Percentiles rank a stretch among this genome's conserved stretches.
These are phyloP conservation scores for Kernera saxatilis DNA, from an alignment of 345 rosid genomes.

Conservation along the genomic window DNA sequence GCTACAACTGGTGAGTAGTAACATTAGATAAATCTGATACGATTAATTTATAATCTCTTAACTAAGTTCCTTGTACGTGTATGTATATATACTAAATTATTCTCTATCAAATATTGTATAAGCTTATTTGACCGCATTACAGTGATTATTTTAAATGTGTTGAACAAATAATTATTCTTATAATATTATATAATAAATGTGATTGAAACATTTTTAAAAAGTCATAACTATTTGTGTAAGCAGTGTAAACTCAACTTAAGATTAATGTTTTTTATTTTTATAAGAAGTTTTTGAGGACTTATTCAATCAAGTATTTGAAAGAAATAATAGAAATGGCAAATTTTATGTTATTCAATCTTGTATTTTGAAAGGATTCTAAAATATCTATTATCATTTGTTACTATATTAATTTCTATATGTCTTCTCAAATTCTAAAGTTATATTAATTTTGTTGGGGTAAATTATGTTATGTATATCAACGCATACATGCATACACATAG, in stretches of 20 bases:
- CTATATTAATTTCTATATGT: no score
- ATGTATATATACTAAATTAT: neutral
- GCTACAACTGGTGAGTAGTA: neutral
- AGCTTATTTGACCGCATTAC: neutral
- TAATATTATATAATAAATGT: neutral
- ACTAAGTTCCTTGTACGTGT: neutral
- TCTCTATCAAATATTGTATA: neutral
- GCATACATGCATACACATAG: neutral
- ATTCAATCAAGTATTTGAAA: neutral
- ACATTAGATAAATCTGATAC: neutral
- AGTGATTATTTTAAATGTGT: neutral
- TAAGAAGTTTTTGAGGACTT: no score
- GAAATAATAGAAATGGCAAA: neutral
- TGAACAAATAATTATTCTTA: neutral
- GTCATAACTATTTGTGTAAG: no score
- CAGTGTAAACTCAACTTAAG: no score
- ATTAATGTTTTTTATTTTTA: no score
- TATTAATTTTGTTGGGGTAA: neutral
- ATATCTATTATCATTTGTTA: no score
- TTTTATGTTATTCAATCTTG: neutral
- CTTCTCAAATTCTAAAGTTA: no score
- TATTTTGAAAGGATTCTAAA: neutral
- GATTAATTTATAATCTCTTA: neutral
- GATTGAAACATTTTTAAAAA: slow-evolving; percentile 7
- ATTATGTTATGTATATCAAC: neutral